Evolutionary conservation across 805 yeast genomes (phyloP).

Genomic region (Ogataea polymorpha): DNA sequence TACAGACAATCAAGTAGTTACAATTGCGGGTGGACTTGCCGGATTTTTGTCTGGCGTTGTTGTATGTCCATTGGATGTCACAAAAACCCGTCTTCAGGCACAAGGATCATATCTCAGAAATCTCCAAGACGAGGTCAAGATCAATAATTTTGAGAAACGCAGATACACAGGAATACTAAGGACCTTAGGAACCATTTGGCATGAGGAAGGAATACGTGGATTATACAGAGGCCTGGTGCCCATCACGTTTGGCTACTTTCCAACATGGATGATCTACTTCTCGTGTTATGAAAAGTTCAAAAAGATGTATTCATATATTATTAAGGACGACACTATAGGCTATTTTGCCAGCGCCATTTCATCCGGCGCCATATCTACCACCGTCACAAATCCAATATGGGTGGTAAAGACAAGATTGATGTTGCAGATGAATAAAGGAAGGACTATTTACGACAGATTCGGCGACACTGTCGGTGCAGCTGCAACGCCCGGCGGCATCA

Average conservation of each 20-base stretch:
- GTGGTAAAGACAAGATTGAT: constrained; percentile 93
- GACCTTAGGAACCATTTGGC: constrained; percentile 61
- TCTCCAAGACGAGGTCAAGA: constrained; percentile 10
- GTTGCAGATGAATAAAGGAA: constrained; percentile 65
- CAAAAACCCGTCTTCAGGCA: constrained; percentile 91
- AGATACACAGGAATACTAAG: constrained; percentile 59
- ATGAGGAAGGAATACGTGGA: constrained; percentile 80
- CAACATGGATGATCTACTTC: constrained; percentile 97
- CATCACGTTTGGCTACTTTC: constrained; percentile 89
- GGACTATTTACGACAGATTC: constrained; percentile 37
- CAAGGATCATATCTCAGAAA: constrained; percentile 55
- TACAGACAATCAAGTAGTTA: constrained; percentile 49
- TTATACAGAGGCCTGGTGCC: constrained; percentile 89
- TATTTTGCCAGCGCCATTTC: constrained; percentile 68
- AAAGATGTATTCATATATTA: constrained; percentile 27
- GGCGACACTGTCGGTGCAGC: constrained; percentile 20
- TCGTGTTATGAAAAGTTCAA: constrained; percentile 83
- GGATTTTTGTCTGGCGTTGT: constrained; percentile 86
- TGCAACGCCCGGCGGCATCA: constrained; percentile 20
- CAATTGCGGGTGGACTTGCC: constrained; percentile 89
- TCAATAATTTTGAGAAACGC: constrained; percentile 16
- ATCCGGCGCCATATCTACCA: constrained; percentile 85
- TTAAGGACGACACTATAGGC: constrained; percentile 30
- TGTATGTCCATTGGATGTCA: constrained; percentile 95
- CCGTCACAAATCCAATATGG: constrained; percentile 94